phyloP scores from a whole-genome alignment of 495 filamentous ascomycete genomes.

The Podospora bellae-mahoneyi region DNA sequence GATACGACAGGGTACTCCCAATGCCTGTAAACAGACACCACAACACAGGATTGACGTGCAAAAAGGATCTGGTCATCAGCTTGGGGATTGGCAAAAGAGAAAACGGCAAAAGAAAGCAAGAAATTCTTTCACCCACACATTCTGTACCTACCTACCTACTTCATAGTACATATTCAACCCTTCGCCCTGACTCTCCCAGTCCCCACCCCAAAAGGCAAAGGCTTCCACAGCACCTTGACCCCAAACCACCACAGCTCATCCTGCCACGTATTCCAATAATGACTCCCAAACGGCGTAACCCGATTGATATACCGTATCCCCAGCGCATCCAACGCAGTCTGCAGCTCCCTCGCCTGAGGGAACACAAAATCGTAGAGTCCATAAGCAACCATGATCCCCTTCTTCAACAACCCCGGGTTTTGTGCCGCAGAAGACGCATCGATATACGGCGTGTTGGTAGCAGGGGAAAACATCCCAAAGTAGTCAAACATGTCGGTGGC shows the following conservation, averaged over 20 bases:
- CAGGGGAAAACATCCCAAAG: slow-evolving; percentile 35
- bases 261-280: slow-evolving; percentile 38
- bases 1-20: neutral
- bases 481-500: slow-evolving; percentile 34
- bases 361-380: slow-evolving; percentile 34
- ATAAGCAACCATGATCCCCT: slow-evolving; percentile 33
- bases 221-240: slow-evolving; percentile 34
- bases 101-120: too few species aligned
- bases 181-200: neutral
- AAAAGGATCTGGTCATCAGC: too few species aligned
- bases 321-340: slow-evolving; percentile 25
- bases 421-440: slow-evolving; percentile 17
- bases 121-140: neutral
- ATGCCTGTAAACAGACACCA: neutral
- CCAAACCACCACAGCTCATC: slow-evolving; percentile 39
- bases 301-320: slow-evolving; percentile 23
- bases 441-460: slow-evolving; percentile 25
- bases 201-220: slow-evolving; percentile 6
- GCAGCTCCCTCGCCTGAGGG: slow-evolving; percentile 23
- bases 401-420: slow-evolving; percentile 25
- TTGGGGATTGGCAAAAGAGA: too few species aligned
- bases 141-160: neutral
- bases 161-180: neutral
- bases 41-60: neutral
- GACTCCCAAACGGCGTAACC: slow-evolving; percentile 32